A percentile compares a stretch with the other conserved stretches of the same genome.
Evolutionary conservation across 1,139 yeast genomes (phyloP).

Genomic region (Hansenula sp.): DNA sequence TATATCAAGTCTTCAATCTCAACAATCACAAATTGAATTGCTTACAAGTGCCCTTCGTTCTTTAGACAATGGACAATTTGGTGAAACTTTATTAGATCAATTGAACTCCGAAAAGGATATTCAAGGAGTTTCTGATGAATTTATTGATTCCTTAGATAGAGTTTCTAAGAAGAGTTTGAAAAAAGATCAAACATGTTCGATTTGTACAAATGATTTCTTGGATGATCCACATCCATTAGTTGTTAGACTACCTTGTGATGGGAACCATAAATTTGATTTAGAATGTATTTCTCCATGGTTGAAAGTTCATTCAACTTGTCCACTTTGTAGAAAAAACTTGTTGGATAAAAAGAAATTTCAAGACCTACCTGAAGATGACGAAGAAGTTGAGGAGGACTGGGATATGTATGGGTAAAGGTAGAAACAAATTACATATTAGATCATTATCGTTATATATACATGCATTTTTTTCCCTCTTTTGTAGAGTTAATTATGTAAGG

Average conservation of each 20-base stretch:
- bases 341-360: slow-evolving; percentile 43
- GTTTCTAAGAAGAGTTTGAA: slow-evolving; percentile 48
- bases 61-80: slow-evolving; percentile 14
- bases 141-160: slow-evolving; percentile 73
- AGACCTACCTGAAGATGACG: slow-evolving; percentile 42
- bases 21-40: slow-evolving; percentile 19
- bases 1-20: slow-evolving; percentile 12
- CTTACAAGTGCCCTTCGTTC: slow-evolving; percentile 19
- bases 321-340: slow-evolving; percentile 78
- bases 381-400: slow-evolving; percentile 71
- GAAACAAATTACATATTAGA: neutral
- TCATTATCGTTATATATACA: slow-evolving; percentile 5
- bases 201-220: slow-evolving; percentile 70
- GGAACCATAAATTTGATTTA: slow-evolving; percentile 79
- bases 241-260: slow-evolving; percentile 63
- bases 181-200: slow-evolving; percentile 71
- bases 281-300: slow-evolving; percentile 94
- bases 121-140: slow-evolving; percentile 65
- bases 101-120: slow-evolving; percentile 23
- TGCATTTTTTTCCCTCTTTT: slow-evolving; percentile 6
- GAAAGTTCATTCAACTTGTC: slow-evolving; percentile 76
- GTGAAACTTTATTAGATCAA: slow-evolving; percentile 20
- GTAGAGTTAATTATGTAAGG: slow-evolving; percentile 6
- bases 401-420: slow-evolving; percentile 62
- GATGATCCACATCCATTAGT: slow-evolving; percentile 79